Base-by-base conservation (phyloP, 225 moss, liverwort and hornwort genomes). In the Physcomitrellopsis africana region DNA sequence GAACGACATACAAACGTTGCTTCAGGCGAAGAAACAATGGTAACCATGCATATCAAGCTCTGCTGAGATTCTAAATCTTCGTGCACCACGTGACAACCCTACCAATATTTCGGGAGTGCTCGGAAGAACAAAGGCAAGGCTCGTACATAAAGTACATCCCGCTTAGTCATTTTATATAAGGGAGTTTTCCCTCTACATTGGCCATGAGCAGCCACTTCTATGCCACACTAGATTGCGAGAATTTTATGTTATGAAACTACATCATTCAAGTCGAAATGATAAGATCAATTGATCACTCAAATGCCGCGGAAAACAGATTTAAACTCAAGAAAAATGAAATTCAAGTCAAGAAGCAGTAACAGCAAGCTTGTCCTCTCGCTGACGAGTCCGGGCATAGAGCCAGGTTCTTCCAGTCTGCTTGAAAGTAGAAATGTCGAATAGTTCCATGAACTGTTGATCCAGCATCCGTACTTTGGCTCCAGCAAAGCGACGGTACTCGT, bases 371-470 rank as follows among this genome's bases (percentile, higher is more conserved):
- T 81, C 83, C 79, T 76, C 75, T 26, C 91, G 89, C 58, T 88
- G 86, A 42, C 92, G 92, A 20, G 41, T 79, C 60, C 92, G 88
- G 43, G 88, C 88, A 55, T 84, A 85, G 51, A 81, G 82, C 94
- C 91, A 94, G 37, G 88, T 79, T 67, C 92, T 88, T 42, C 88
- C 90, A 76, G 83, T 84, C 74, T 89, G 86, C 90, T 90, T 97
- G 89, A 97, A 97, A 19, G 85, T 56, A 51, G 96, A 92, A 72
- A 94, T 86, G 64, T 97, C 94, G 63, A 97, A 97, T 69, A 94
- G 91, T 69, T 94, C 94, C 94, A 97, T 97, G 67, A 97, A 97
- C 74, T 94, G 94, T 53, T 94, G 96, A 82, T 97, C 96, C 51
- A 97, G 83, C 94, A 97, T 97, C 59, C 96, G 91, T 19, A 94